Evolutionary conservation across 2,329 filamentous ascomycete genomes (phyloP), one percentile per base, ranked within the genome.

Genomic region (Rhynchosporium agropyri): DNA sequence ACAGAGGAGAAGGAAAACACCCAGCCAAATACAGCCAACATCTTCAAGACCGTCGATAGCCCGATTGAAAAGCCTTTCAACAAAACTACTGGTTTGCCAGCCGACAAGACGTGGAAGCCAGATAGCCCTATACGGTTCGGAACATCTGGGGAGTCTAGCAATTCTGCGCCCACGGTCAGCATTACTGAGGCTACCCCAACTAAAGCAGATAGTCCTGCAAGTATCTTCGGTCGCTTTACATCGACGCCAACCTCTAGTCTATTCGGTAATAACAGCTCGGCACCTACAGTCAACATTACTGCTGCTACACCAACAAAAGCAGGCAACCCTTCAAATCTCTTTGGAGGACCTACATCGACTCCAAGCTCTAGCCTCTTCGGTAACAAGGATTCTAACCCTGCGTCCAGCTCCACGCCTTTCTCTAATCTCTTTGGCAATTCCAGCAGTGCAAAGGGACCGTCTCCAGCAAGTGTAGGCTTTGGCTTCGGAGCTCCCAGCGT

Each of bases 71-170:
- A 48, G 26, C 64, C 61, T 42, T 53, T 67, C 33, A 66, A 51
- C n/a, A 67, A 67, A 8, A 40, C 64, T 36, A 20, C 55, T 49
- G 56, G 50, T 62, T 66, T 69, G 28, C 70, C 76, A 1, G 67
- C 71, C 26, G 77, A 82, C 67, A 77, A 82, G 53, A 82, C 79
- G 0, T 83, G 81, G 81, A 81, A 77, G 46, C 76, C 78, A 8
- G 76, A 78, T 61, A 78, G 75, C 1, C 83, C 83, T 2, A 83
- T 87, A 72, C 56, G 70, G 56, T 72, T 78, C 58, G 76, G 77
- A 15, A 57, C 29, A 2, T 58, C 9, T 36, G 33, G 9, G 33
- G 33, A 36, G 33, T 36, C 33, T 3, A 31, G 28, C 15, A 38
- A 31, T 26, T 50, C 65, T 9, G 56, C 68, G 31, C 67, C 68